A percentile compares a stretch with the other conserved stretches of the same genome.
Conservation (phyloP, 805 yeast genomes). For the Diddensiella caesifluorescens region DNA sequence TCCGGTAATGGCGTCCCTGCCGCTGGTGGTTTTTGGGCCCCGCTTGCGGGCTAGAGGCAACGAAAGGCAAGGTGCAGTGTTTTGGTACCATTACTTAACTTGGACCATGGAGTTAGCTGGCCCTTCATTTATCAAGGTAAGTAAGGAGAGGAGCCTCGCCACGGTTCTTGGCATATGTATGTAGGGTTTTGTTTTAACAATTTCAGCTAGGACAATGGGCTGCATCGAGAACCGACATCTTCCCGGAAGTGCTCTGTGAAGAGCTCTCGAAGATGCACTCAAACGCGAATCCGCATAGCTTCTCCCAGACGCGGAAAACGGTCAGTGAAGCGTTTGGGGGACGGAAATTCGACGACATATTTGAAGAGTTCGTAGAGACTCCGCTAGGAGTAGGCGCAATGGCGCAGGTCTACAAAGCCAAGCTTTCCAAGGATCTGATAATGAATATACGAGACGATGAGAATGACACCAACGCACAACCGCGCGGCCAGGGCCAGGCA, state of each 20-base stretch:
- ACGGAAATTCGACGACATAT: conserved; percentile 62
- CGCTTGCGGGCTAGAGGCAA: conserved; percentile 23
- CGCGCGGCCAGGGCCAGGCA: not conserved
- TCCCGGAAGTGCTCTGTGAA: conserved; percentile 70
- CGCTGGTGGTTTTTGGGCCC: conserved; percentile 50
- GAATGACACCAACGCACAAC: conserved; percentile 9
- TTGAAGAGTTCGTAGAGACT: conserved; percentile 64
- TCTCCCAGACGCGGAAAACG: conserved; percentile 52
- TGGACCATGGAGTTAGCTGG: conserved; percentile 78
- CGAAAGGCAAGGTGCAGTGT: conserved; percentile 54
- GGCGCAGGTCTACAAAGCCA: conserved; percentile 88
- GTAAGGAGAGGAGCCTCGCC: conserved; percentile 9
- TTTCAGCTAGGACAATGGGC: conserved; percentile 94
- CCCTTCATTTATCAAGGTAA: conserved; percentile 58
- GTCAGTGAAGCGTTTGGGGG: conserved; percentile 56
- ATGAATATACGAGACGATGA: conserved; percentile 10
- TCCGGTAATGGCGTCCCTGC: conserved; percentile 64
- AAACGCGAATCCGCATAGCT: conserved; percentile 68
- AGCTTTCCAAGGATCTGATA: conserved; percentile 32
- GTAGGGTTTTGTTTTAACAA: conserved; percentile 2
- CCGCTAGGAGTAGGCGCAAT: conserved; percentile 98
- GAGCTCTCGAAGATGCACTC: conserved; percentile 78
- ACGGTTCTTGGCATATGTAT: not conserved
- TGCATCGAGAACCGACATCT: conserved; percentile 91
- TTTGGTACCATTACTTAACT: conserved; percentile 68